Conservation (phyloP, 163 green algal species). For the Dunaliella salina region DNA sequence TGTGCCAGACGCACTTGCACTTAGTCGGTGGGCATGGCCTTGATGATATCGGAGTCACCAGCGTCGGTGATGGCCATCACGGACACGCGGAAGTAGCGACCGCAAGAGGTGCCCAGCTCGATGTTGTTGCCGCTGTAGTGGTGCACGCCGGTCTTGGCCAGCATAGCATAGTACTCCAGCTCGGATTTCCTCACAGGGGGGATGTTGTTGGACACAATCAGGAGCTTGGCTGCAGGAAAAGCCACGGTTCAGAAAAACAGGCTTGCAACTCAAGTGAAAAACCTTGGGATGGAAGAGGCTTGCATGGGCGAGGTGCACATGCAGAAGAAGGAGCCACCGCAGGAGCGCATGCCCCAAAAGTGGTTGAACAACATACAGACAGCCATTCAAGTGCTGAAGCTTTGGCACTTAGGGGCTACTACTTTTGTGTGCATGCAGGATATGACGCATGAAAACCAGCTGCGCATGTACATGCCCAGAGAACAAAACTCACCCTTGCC, state of each 20-base stretch:
- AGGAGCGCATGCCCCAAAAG: not conserved
- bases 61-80: conserved; percentile 94
- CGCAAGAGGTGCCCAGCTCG: conserved; percentile 95
- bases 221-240: conserved; percentile 83
- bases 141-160: conserved; percentile 95
- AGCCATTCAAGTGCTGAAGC: no score
- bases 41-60: conserved; percentile 86
- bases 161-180: conserved; percentile 99
- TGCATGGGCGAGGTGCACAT: no score
- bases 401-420: no score
- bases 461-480: no score
- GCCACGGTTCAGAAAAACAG: not conserved
- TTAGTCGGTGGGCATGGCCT: conserved; percentile 43
- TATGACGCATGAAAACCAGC: no score
- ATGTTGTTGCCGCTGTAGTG: conserved; percentile 99
- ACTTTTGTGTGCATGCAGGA: not conserved
- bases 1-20: not conserved
- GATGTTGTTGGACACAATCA: conserved; percentile 98
- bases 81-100: conserved; percentile 91
- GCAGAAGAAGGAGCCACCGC: not conserved
- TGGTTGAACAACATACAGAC: not conserved
- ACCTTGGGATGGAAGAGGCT: no score
- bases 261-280: not conserved
- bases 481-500: conserved; percentile 72
- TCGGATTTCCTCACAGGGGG: conserved; percentile 92